phyloP scores from a whole-genome alignment of 768 basidiomycete genomes.

The Boletus insuetus region DNA sequence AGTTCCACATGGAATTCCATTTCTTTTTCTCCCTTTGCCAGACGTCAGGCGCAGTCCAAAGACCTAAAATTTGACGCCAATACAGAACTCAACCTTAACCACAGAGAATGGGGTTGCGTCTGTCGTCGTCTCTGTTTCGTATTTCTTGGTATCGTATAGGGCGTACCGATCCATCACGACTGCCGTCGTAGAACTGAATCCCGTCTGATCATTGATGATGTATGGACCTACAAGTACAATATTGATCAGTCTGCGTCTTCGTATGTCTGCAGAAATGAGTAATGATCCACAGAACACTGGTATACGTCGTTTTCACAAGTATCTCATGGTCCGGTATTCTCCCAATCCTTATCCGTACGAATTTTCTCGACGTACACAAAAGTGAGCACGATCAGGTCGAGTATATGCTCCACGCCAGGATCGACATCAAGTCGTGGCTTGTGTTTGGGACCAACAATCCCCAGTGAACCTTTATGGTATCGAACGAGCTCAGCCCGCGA shows the following conservation, averaged over 20 bases:
- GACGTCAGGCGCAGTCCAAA: too few relatives aligned
- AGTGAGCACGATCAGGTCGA: conserved; percentile 28
- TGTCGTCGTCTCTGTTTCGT: not conserved
- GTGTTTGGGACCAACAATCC: conserved; percentile 18
- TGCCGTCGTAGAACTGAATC: not conserved
- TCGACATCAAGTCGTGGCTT: conserved; percentile 19
- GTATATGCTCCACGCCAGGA: conserved; percentile 20
- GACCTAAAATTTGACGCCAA: too few relatives aligned
- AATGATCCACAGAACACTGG: not conserved
- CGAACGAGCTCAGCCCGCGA: conserved; percentile 17
- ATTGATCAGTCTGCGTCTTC: conserved; percentile 1
- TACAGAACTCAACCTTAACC: too few relatives aligned
- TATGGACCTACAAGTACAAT: conserved; percentile 8
- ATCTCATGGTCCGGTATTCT: not conserved
- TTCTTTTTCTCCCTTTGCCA: too few relatives aligned
- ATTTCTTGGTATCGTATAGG: too few relatives aligned
- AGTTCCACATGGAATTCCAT: too few relatives aligned
- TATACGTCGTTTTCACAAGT: not conserved
- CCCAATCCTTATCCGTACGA: conserved; percentile 24
- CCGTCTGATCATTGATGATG: not conserved
- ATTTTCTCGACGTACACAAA: conserved; percentile 34
- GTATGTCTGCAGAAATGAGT: not conserved
- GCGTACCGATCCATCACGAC: not conserved
- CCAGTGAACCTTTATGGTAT: conserved; percentile 16
- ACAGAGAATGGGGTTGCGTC: too few relatives aligned